Evolutionary conservation across 2,329 filamentous ascomycete genomes (phyloP), one percentile per base, ranked within the genome.

Genomic region (Phyllosticta paracitricarpa): DNA sequence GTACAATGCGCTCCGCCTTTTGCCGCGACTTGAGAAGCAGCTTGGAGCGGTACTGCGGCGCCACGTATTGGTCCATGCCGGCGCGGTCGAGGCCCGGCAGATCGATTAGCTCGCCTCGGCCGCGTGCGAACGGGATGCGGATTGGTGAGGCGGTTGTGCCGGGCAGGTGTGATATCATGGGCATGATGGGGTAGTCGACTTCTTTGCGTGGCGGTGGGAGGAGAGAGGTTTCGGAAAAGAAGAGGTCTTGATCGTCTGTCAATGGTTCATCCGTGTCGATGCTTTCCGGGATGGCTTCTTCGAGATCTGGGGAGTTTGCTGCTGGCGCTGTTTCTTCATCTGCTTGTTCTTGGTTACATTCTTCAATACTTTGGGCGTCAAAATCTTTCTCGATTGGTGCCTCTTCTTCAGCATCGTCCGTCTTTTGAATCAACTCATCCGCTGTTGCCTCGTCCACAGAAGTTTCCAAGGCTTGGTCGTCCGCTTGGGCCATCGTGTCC

Each of bases 91-190:
- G 78, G 0, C 94, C 94, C 0, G 94, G 94, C 14, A 99, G 81
- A 71, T 99, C 94, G 68, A 99, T 90, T 35, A 99, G 80, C 73
- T 99, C 95, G 61, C 94, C 94, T 68, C 85, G 88, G 25, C 89
- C 88, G 63, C 84, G 85, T 54, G 92, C 92, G 70, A 94, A 99
- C 0, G 91, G 91, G 19, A 97, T 85, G 28, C 94, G 87, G 66
- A 99, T 97, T 0, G 94, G 94, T 0, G 91, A 96, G 1, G 92
- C 94, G 0, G 94, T 99, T 0, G 94, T 99, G 9, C 95, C 94
- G 0, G 94, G 90, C 2, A 97, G 80, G 4, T 89, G 83, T 0
- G 91, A 96, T 1, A 96, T 88, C 10, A 95, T 76, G 1, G 93
- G 93, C 82, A 97, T 92, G 17, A 84, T 78, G 4, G 93, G 93